Evolutionary conservation across 192 early-diverging fungal genomes (phyloP), one percentile per base, ranked within the genome.

Genomic region (Coemansia sp.): DNA sequence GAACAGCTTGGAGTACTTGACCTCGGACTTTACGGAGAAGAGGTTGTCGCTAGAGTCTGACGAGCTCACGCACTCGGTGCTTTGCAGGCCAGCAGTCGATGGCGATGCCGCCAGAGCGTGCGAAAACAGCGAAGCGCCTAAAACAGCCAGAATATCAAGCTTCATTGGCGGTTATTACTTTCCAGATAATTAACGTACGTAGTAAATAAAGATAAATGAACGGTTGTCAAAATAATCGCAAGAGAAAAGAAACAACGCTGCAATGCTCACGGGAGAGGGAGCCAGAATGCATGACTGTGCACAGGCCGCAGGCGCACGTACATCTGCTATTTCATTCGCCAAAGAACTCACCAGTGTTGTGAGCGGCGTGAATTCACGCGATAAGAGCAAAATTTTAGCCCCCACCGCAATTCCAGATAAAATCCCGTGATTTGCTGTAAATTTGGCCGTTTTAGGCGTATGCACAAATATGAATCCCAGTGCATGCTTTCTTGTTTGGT

Each of bases 1-100:
- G 56, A 81, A 84, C 39, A 72, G 54, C 56, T 62, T 72, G 25
- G 79, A 71, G 23, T 79, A 59, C 72, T 79, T 79, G 54, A 79
- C 67, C 49, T 66, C 50, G 12, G 52, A 45, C 67, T 74, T 74
- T 65, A 57, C 63, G 22, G 56, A 8, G 59, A 62, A 79, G 29
- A 73, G 65, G 47, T 67, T 60, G 1, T 25, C 43, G 66, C 56
- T 64, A 1, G 9, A 48, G n/a, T 57, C 53, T 8, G 70, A 62
- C 23, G 53, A 55, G 25, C 25, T 29, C 45, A 73, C 61, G 51
- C 77, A 79, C 27, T 56, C 37, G 23, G 77, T 79, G 77, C 60
- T 70, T 65, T 79, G 77, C 21, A 79, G 65, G 11, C 77, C 77
- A 1, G 59, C 64, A 1, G 67, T 76, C 10, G 73, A 74, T 6